Conservation (phyloP, 495 filamentous ascomycete species). For the Evansstolkia leycettana region DNA sequence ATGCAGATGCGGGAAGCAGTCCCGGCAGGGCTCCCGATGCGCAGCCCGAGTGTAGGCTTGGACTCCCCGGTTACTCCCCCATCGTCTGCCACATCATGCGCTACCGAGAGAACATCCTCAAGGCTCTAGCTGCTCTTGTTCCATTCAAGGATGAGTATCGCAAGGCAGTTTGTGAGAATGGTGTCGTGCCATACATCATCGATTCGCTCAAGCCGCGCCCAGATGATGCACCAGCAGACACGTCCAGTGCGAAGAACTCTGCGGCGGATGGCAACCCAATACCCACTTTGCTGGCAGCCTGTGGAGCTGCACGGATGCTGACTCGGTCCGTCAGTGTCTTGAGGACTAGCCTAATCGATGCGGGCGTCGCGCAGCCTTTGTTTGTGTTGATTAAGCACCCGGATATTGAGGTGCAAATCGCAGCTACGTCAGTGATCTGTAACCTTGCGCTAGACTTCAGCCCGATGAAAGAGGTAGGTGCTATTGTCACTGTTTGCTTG, state of each 20-base stretch:
- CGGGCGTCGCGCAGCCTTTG: conserved; percentile 67
- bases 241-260: conserved; percentile 23
- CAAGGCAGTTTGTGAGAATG: conserved; percentile 70
- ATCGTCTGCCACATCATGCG: conserved; percentile 60
- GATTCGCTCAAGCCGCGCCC: conserved; percentile 62
- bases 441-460: conserved; percentile 81
- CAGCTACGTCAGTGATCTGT: conserved; percentile 67
- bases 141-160: conserved; percentile 75
- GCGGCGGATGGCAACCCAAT: conserved; percentile 35
- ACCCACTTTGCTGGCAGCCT: conserved; percentile 73
- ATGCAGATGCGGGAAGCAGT: conserved; percentile 19
- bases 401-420: conserved; percentile 71
- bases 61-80: conserved; percentile 47
- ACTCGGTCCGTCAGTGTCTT: conserved; percentile 75
- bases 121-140: conserved; percentile 65
- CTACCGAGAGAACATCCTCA: conserved; percentile 65
- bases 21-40: conserved; percentile 9
- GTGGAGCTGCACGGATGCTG: conserved; percentile 61
- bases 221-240: conserved; percentile 16
- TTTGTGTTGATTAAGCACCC: conserved; percentile 62
- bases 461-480: conserved; percentile 73
- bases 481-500: background rate
- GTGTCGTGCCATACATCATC: conserved; percentile 67
- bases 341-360: conserved; percentile 76
- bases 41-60: conserved; percentile 31